Evolutionary conservation across 148 eudicot species (phyloP), one percentile per base, ranked within the genome.

Genomic region (Mesembryanthemum crystallinum): DNA sequence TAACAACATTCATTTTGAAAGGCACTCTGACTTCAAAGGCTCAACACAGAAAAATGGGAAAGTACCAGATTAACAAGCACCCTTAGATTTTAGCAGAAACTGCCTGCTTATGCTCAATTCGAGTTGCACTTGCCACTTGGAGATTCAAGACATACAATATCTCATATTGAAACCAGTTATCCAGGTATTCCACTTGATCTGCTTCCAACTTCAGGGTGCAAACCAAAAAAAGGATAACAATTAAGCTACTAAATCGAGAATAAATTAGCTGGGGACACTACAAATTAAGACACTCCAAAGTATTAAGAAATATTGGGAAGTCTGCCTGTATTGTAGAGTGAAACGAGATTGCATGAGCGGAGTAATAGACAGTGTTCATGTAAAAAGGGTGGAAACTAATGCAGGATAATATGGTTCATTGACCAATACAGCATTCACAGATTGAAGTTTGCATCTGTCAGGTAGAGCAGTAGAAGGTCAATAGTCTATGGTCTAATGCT

Each of bases 361-460:
- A 35, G 20, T 4, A 45, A 28, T 15, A 47, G 4, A 17, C 6
- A 28, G n/a, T 12, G 59, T 37, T 61, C 60, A 74, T 79, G 72
- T 79, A 79, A 78, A 71, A 37, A 80, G 60, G 21, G 21, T 21
- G 30, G 60, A 68, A 33, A 13, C 18, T 7, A 27, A 64, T 33
- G 21, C 35, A 70, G 17, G 23, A 32, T 45, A 28, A 23, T 18
- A 58, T 28, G 15, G 37, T 55, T 43, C 33, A 37, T 24, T 23
- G 59, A 69, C 28, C 23, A 62, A 21, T 15, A 47, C 69, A 6
- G 58, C 63, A 62, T 39, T 52, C 37, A 75, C 64, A 64, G 68
- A 60, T 42, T 29, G 20, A 30, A 5, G 59, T 45, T 43, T 21
- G 18, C 15, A 18, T 3, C 6, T 54, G 37, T 43, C 45, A 35